Evolutionary conservation across 768 basidiomycete genomes (phyloP).

Genomic region (Naematelia aurantialba): DNA sequence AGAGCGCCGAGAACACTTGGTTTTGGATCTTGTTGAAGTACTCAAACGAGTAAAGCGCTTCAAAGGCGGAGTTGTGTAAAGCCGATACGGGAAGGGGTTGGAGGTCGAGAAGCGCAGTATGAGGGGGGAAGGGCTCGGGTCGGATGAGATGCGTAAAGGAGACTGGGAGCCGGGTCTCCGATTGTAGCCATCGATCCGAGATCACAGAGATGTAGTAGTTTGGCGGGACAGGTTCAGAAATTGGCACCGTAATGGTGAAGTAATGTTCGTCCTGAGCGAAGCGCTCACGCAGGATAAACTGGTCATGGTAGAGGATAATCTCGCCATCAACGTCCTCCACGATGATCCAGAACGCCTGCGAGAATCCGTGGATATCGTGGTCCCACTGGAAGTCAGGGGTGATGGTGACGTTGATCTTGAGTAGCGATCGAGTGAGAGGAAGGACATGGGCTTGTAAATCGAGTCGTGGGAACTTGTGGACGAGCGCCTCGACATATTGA

Average conservation of each 20-base stretch:
- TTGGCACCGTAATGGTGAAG: constrained; percentile 88
- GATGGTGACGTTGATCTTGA: constrained; percentile 89
- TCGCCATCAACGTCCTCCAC: constrained; percentile 98
- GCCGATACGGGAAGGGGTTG: constrained; percentile 85
- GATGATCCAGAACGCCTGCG: constrained; percentile 86
- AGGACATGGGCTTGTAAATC: constrained; percentile 95
- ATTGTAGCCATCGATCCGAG: constrained; percentile 92
- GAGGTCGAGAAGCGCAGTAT: constrained; percentile 87
- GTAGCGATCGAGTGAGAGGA: constrained; percentile 87
- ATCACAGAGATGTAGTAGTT: constrained; percentile 96
- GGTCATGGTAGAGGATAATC: constrained; percentile 89
- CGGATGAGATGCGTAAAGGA: constrained; percentile 98
- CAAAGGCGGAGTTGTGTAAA: constrained; percentile 88
- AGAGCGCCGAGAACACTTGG: constrained; percentile 96
- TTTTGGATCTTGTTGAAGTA: constrained; percentile 99
- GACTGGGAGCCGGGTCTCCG: constrained; percentile 88
- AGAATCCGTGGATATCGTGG: constrained; percentile 79
- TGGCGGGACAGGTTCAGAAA: constrained; percentile 95
- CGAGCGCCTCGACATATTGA: constrained; percentile 81
- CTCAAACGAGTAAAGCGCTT: constrained; percentile 77
- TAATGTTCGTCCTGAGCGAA: constrained; percentile 93
- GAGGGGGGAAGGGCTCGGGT: constrained; percentile 91
- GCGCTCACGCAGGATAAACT: constrained; percentile 82
- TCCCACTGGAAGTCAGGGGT: constrained; percentile 99
- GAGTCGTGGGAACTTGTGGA: constrained; percentile 93